Conservation (phyloP, 768 basidiomycete genomes). For the Candolleomyces aberdarensis region DNA sequence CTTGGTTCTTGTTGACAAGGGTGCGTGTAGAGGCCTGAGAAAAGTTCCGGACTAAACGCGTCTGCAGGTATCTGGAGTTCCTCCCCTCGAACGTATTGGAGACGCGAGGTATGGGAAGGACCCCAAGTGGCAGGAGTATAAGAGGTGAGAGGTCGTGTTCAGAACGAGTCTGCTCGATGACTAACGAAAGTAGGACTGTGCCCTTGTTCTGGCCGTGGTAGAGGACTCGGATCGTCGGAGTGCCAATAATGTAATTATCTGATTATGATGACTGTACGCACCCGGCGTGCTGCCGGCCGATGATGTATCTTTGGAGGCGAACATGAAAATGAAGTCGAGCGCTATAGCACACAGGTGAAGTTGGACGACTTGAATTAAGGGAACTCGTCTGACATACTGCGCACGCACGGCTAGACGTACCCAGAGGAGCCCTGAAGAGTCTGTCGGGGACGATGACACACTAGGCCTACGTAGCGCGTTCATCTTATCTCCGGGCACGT, state of each 20-base stretch:
- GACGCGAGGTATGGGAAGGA: constrained; percentile 56
- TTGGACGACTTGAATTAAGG: too few relatives aligned
- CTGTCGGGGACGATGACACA: too few relatives aligned
- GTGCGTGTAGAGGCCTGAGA: constrained; percentile 26
- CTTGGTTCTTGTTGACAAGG: constrained; percentile 56
- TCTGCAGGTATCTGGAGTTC: constrained; percentile 62
- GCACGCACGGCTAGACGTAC: too few relatives aligned
- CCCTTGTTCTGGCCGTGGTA: constrained; percentile 47
- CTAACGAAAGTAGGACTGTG: constrained; percentile 18
- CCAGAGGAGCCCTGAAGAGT: too few relatives aligned
- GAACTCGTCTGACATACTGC: too few relatives aligned
- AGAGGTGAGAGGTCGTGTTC: constrained; percentile 35
- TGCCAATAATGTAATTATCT: too few relatives aligned
- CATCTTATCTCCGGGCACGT: constrained; percentile 4
- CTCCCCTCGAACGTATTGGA: constrained; percentile 57
- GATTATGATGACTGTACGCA: too few relatives aligned
- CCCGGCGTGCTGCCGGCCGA: too few relatives aligned
- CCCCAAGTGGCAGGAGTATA: constrained; percentile 56
- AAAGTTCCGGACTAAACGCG: background rate
- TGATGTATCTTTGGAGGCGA: too few relatives aligned
- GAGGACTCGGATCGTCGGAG: too few relatives aligned
- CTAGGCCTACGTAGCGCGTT: background rate
- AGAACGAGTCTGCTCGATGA: background rate
- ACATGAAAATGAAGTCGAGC: too few relatives aligned
- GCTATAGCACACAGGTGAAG: too few relatives aligned